Conservation (phyloP, 306 rosid species). For the Casuarina glauca region DNA sequence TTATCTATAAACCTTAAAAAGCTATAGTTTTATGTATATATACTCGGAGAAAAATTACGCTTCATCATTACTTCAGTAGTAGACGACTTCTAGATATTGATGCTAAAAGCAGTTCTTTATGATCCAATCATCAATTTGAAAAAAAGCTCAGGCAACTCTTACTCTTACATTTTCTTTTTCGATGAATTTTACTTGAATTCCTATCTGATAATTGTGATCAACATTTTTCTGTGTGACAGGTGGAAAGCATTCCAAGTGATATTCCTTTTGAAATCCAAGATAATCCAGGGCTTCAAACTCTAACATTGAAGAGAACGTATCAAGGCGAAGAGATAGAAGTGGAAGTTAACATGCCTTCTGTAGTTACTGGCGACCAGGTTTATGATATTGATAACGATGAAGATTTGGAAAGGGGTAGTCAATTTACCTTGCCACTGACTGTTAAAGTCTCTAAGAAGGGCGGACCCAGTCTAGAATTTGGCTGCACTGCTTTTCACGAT, state of each 20-base stretch:
- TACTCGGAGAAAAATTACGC: not conserved
- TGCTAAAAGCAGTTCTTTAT: not conserved
- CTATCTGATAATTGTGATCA: not conserved
- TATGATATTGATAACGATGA: slow-evolving; percentile 28
- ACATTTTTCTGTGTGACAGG: slow-evolving; percentile 37
- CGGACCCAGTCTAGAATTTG: slow-evolving; percentile 66
- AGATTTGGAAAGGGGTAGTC: slow-evolving; percentile 44
- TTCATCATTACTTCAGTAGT: not conserved
- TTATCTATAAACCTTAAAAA: not conserved
- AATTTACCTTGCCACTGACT: slow-evolving; percentile 69
- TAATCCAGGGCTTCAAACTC: slow-evolving; percentile 53
- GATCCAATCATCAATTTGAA: not conserved
- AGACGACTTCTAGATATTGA: not conserved
- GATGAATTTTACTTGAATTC: not conserved
- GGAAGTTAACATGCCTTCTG: slow-evolving; percentile 88
- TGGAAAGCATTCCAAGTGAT: slow-evolving; percentile 52
- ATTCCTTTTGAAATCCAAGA: slow-evolving; percentile 80
- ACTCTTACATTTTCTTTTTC: not conserved
- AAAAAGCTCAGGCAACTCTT: not conserved
- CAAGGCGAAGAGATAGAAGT: slow-evolving; percentile 76
- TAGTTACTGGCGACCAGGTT: slow-evolving; percentile 59
- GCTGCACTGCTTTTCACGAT: slow-evolving; percentile 70
- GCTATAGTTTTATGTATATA: not conserved
- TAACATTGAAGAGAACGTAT: slow-evolving; percentile 69
- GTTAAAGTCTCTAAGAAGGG: slow-evolving; percentile 67